Evolutionary conservation across 2,329 filamentous ascomycete genomes (phyloP), one percentile per base, ranked within the genome.

Genomic region (Lachnellula willkommii): DNA sequence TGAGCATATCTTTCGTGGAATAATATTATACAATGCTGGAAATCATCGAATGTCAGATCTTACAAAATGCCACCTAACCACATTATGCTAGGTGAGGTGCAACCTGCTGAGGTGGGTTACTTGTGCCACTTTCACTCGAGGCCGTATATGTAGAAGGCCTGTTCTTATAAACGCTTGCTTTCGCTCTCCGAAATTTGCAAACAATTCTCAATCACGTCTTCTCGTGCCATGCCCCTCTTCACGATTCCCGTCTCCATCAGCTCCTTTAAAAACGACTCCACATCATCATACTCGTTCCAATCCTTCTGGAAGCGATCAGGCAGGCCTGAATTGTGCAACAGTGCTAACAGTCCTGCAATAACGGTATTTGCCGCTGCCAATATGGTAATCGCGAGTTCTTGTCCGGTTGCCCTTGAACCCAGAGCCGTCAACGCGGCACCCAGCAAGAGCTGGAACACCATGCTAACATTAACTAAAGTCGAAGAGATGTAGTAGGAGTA

Each of bases 361-460:
- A 60, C 54, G n/a, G 57, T 59, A 35, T 59, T 67, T 4, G 53
- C 53, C 8, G 62, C 62, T 2, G 65, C 65, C 2, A 67, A 50
- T 3, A 63, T 42, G 1, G 63, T 66, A 17, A 65, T 63, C 2
- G 56, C 49, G 8, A 57, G 42, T 11, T 54, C 53, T 42, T 57
- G 58, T 2, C 50, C 47, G 8, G 46, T 50, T 2, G 59, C 46
- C 1, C 50, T 54, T 0, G 63, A 57, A 11, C 63, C 60, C 3
- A 67, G 57, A 9, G 60, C 65, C 6, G 64, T 67, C 7, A 66
- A 53, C 2, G 60, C 52, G 2, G 64, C 64, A 5, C 64, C 64
- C 37, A 67, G 57, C 6, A 67, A 12, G 5, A 67, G 56, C 43
- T 66, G 65, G 1, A 62, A 43, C 26, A 67, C 49, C 6, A 67